These are phyloP conservation scores for Gautieria morchelliformis DNA, from an alignment of 768 basidiomycete genomes.

Conservation along the genomic window DNA sequence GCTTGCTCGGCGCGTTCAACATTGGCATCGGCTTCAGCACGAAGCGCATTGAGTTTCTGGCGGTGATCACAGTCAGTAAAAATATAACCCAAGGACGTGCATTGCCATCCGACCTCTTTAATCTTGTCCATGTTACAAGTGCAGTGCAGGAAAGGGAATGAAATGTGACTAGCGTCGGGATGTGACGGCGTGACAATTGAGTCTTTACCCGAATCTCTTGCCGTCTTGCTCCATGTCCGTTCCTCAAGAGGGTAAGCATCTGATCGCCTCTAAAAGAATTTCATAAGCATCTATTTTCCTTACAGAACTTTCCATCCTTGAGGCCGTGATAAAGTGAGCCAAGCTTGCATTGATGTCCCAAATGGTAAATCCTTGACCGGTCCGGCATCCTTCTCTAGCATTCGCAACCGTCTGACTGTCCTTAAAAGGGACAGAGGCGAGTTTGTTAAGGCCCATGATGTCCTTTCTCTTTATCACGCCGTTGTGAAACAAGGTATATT, in stretches of 20 bases:
- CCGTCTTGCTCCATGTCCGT: slow-evolving; percentile 45
- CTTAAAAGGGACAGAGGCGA: slow-evolving; percentile 89
- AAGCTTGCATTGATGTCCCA: not conserved
- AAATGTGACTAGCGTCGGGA: not conserved
- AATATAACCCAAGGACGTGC: not conserved
- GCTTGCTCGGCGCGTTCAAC: slow-evolving; percentile 78
- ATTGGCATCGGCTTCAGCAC: slow-evolving; percentile 76
- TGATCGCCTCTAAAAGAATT: not conserved
- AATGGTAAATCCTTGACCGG: slow-evolving; percentile 1
- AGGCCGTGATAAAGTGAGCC: slow-evolving; percentile 80
- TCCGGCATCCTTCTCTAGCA: slow-evolving; percentile 34
- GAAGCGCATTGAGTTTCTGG: slow-evolving; percentile 70
- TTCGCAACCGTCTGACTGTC: slow-evolving; percentile 89
- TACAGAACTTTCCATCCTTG: slow-evolving; percentile 86
- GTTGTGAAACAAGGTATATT: slow-evolving; percentile 85
- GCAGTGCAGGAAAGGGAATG: not conserved
- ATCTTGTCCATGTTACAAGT: slow-evolving; percentile 30
- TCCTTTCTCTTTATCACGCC: slow-evolving; percentile 83
- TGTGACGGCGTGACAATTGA: slow-evolving; percentile 12
- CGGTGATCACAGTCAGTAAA: not conserved
- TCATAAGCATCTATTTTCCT: slow-evolving; percentile 13
- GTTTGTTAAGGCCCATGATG: slow-evolving; percentile 89
- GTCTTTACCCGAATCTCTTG: slow-evolving; percentile 26
- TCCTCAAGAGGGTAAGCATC: slow-evolving; percentile 63
- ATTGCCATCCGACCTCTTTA: slow-evolving; percentile 27